A percentile compares a stretch with the other conserved stretches of the same genome.
phyloP scores from a whole-genome alignment of 2,329 filamentous ascomycete species.

The Chaetomium globosum region DNA sequence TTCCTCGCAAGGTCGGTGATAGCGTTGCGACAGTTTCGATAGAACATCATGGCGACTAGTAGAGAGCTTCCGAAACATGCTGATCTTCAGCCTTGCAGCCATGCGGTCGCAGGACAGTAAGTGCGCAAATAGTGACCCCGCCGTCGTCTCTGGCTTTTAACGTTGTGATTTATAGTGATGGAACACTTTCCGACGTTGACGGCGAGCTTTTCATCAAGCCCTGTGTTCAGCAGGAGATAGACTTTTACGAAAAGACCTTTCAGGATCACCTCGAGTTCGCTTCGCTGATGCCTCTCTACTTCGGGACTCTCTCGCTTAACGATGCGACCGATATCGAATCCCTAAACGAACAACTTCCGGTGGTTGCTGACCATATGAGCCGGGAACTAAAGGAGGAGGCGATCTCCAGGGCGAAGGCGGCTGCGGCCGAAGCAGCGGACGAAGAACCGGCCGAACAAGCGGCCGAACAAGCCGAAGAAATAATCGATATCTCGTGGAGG shows the following conservation, averaged over 20 bases:
- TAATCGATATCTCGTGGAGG: constrained; percentile 47
- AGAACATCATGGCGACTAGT: constrained; percentile 35
- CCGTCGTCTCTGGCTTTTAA: constrained; percentile 27
- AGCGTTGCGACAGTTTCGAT: background rate
- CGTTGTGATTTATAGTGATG: constrained; percentile 63
- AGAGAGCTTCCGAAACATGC: constrained; percentile 57
- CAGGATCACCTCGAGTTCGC: constrained; percentile 71
- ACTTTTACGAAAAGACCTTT: constrained; percentile 79
- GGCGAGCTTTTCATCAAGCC: constrained; percentile 93
- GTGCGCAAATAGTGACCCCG: constrained; percentile 43
- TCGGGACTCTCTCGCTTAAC: constrained; percentile 76
- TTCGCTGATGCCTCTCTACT: constrained; percentile 79
- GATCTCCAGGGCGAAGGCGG: constrained; percentile 33
- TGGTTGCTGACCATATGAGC: constrained; percentile 49
- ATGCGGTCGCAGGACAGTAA: constrained; percentile 84
- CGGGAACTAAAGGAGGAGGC: constrained; percentile 47
- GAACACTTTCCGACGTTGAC: constrained; percentile 80
- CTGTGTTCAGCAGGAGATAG: constrained; percentile 80
- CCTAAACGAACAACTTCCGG: constrained; percentile 55
- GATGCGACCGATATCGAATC: constrained; percentile 52
- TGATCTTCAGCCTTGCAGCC: constrained; percentile 68
- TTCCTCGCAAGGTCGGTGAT: background rate
- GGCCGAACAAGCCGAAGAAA: constrained; percentile 9
- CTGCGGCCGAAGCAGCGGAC: constrained; percentile 27
- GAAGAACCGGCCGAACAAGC: background rate